Base-by-base conservation (phyloP, 75 land plant species). In the Sequoiadendron giganteum region DNA sequence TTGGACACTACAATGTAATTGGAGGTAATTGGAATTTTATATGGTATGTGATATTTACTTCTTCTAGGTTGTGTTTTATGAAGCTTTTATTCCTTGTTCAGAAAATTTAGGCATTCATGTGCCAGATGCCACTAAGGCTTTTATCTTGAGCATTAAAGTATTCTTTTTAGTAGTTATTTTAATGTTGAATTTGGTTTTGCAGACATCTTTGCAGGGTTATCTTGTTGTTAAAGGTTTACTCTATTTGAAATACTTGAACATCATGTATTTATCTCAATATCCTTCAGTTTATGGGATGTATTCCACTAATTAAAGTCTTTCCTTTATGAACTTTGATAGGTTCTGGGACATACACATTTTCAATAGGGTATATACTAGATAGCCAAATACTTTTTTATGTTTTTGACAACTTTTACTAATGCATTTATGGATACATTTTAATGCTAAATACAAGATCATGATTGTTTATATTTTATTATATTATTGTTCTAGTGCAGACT, bases 261-360 rank as follows among this genome's bases (percentile, higher is more conserved):
- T 79, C 30, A 7, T 80, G 48, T 13, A n/a, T n/a, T 10, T 47
- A 47, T 42, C 14, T n/a, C 47, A 45, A 82, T 43, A n/a, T 28
- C 52, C n/a, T 47, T n/a, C 32, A 73, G 34, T 81, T 78, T 42
- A 5, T 79, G 82, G 82, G 28, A 79, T 25, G 52, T 47, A 28
- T 82, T 82, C 45, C n/a, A 82, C 84, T 82, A 3, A 82, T 43
- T 18, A 47, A 82, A 28, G 21, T 79, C 48, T 82, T 82, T 73
- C 14, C 48, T 82, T 82, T 25, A 28, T 42, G 32, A n/a, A 84
- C 49, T 55, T 38, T 19, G 28, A 36, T 68, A 85, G 65, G 86
- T 85, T 15, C 86, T 85, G 86, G 86, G 65, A 85, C 86, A 18
- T 85, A 68, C 65, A 56, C 86, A 36, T 85, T 5, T 85, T 14